Conservation (phyloP, 441 rosid species). For the Brassica hybrid region DNA sequence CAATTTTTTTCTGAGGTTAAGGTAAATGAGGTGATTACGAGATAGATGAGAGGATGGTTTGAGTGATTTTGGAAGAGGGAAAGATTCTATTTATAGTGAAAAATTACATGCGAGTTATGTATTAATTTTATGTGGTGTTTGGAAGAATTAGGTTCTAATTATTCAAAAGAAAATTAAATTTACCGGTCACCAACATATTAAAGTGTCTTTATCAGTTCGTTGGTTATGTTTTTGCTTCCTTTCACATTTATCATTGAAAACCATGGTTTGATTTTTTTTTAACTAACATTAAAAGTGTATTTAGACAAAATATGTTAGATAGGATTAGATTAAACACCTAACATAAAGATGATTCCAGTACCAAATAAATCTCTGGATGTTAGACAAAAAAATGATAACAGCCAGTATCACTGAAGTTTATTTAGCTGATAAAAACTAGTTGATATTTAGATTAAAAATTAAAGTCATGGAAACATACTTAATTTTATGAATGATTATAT, state of each 20-base stretch:
- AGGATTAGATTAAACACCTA: conserved; percentile 23
- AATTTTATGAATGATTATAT: conserved; percentile 5
- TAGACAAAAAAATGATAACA: not conserved
- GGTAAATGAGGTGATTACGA: conserved; percentile 21
- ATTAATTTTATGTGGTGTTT: conserved; percentile 4
- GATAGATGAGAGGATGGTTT: conserved; percentile 32
- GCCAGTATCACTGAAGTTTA: not conserved
- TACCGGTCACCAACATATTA: conserved; percentile 42
- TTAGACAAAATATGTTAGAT: not conserved
- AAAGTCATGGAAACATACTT: not conserved
- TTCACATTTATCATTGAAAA: conserved; percentile 27
- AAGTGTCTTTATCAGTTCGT: conserved; percentile 43
- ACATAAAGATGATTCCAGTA: conserved; percentile 12
- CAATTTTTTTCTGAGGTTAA: not conserved
- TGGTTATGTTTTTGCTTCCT: conserved; percentile 31
- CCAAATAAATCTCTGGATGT: not conserved
- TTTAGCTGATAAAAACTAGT: not conserved
- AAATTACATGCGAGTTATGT: not conserved
- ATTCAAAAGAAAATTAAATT: conserved; percentile 28
- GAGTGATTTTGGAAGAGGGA: conserved; percentile 26
- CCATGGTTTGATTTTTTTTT: not conserved
- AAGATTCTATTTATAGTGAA: conserved; percentile 25
- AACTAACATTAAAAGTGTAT: conserved; percentile 23
- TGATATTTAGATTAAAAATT: not conserved
- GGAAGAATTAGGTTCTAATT: conserved; percentile 29